phyloP scores from a whole-genome alignment of 139 green algal genomes.

The Trebouxia sp. region DNA sequence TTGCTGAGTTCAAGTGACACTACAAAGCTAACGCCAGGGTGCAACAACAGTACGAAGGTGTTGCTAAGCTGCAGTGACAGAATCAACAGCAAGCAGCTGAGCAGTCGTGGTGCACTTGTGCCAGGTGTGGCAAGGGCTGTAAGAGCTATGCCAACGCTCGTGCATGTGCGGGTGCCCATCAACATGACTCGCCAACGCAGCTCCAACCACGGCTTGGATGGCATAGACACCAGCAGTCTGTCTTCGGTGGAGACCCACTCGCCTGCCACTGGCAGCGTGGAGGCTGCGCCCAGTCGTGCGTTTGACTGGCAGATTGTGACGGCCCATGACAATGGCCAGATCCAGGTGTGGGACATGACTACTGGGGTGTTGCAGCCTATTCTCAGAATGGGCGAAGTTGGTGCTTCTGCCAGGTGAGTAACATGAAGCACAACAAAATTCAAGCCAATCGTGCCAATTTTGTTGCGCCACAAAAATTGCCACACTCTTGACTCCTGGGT shows the following conservation, averaged over 20 bases:
- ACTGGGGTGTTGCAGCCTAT: conserved; percentile 33
- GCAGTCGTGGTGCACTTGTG: neutral
- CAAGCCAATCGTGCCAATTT: no score
- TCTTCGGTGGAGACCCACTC: neutral
- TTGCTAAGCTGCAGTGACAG: no score
- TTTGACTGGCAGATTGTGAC: conserved; percentile 49
- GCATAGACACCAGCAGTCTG: neutral
- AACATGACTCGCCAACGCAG: neutral
- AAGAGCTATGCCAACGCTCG: neutral
- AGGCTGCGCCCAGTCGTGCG: no score
- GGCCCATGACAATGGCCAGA: conserved; percentile 42
- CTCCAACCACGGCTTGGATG: neutral
- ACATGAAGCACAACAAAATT: neutral
- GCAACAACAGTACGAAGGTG: no score
- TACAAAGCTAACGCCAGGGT: no score
- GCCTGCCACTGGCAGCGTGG: neutral
- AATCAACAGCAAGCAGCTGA: no score
- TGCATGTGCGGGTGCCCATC: neutral
- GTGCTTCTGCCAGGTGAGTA: conserved; percentile 31
- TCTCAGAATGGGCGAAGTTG: conserved; percentile 35
- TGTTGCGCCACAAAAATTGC: no score
- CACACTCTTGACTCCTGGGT: no score
- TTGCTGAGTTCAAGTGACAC: no score
- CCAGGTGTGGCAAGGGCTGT: conserved; percentile 20
- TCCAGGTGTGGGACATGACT: conserved; percentile 43